Conservation (phyloP, 495 filamentous ascomycete species). For the Elaphomyces granulatus region DNA sequence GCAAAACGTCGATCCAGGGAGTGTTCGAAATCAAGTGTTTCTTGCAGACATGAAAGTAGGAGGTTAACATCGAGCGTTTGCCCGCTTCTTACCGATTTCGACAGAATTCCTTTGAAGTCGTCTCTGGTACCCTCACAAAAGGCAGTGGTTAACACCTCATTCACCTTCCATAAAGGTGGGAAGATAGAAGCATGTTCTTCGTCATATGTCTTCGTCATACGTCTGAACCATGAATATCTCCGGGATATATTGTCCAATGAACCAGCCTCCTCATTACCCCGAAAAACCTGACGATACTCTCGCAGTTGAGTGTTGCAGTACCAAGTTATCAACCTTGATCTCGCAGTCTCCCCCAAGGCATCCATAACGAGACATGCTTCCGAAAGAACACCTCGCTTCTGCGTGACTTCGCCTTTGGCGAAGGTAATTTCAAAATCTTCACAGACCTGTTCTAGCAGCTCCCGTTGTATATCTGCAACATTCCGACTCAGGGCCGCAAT, state of each 20-base stretch:
- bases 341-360: conserved; percentile 80
- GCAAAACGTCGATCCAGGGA: conserved; percentile 73
- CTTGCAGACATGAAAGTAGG: conserved; percentile 80
- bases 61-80: conserved; percentile 83
- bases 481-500: conserved; percentile 88
- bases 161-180: conserved; percentile 74
- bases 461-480: conserved; percentile 86
- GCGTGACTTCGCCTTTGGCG: conserved; percentile 70
- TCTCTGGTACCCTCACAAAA: conserved; percentile 94
- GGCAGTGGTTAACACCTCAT: conserved; percentile 77
- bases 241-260: conserved; percentile 94
- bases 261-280: conserved; percentile 91
- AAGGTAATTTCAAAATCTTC: conserved; percentile 96
- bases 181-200: conserved; percentile 86
- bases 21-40: conserved; percentile 96
- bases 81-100: conserved; percentile 75
- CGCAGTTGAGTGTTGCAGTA: conserved; percentile 95
- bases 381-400: conserved; percentile 52
- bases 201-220: conserved; percentile 92
- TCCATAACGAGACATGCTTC: conserved; percentile 93
- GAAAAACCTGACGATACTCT: conserved; percentile 90
- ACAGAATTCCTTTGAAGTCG: conserved; percentile 86
- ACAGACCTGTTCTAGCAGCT: conserved; percentile 90
- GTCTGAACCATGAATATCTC: conserved; percentile 89
- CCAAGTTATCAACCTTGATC: conserved; percentile 75